Conservation (phyloP, 768 basidiomycete species). For the Mycena sanguinolenta region DNA sequence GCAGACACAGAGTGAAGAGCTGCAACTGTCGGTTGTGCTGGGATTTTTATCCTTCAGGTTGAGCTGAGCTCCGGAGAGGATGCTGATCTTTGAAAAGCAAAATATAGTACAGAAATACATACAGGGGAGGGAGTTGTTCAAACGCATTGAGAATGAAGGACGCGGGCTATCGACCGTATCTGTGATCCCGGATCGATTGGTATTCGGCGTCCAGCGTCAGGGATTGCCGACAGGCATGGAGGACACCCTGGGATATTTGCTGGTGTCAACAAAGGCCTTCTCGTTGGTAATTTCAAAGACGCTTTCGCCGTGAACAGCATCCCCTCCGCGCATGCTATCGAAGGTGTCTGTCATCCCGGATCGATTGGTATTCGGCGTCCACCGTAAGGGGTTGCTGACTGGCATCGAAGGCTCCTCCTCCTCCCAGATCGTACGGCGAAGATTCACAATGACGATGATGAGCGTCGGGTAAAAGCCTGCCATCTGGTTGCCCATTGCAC, state of each 20-base stretch:
- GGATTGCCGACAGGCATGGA: too few relatives aligned
- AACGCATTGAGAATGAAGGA: constrained; percentile 17
- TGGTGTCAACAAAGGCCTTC: constrained; percentile 16
- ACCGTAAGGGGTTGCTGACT: constrained; percentile 20
- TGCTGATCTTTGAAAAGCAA: neutral
- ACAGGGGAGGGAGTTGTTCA: too few relatives aligned
- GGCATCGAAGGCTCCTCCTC: too few relatives aligned
- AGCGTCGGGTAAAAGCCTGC: constrained; percentile 25
- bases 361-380: constrained; percentile 17
- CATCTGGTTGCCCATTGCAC: constrained; percentile 23
- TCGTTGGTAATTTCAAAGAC: constrained; percentile 22
- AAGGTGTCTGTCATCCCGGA: constrained; percentile 25
- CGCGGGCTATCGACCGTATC: constrained; percentile 21
- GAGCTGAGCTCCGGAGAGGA: constrained; percentile 2
- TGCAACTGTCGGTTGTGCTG: too few relatives aligned
- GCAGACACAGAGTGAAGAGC: too few relatives aligned
- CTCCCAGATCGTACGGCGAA: constrained; percentile 25
- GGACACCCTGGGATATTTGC: constrained; percentile 14
- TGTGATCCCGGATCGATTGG: constrained; percentile 26
- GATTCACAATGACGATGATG: constrained; percentile 24
- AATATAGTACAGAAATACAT: neutral
- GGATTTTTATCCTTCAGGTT: constrained; percentile 16
- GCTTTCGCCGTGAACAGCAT: constrained; percentile 10
- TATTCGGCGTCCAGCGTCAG: constrained; percentile 24
- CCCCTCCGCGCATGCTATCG: constrained; percentile 16